Evolutionary conservation across 768 basidiomycete species (phyloP), one percentile per base, ranked within the genome.

Genomic region (Xerocomus potaroensis): DNA sequence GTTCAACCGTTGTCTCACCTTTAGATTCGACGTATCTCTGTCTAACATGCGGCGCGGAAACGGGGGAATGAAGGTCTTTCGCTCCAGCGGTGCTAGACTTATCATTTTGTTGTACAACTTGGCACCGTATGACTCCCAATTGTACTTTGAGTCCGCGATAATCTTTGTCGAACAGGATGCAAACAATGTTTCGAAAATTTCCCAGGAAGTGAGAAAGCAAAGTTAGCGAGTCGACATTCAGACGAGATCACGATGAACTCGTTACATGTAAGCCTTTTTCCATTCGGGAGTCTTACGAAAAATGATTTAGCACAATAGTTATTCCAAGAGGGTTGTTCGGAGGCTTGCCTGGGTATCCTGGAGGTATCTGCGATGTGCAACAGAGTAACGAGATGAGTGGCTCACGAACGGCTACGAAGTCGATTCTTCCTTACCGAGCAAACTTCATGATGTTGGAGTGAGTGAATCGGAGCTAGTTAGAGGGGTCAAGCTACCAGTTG

Each of bases 81-180:
- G n/a, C n/a, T n/a, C n/a, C n/a, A 78, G 3, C 80, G 76, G 59
- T 89, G 89, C 61, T 89, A 79, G 45, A 57, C 87, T 89, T 29
- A 16, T 57, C 49, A 9, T 59, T 29, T 44, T 68, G 66, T 0
- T 63, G 65, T 7, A 14, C 10, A 22, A 15, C 15, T 42, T 42
- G 45, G 66, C 68, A 52, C 29, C 74, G 74, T 45, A 88, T 79
- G 1, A 73, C 73, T 12, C 70, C 69, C 19, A 90, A 82, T 11
- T 73, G 71, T 51, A 78, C 83, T 65, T 89, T 89, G 14, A 91
- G 76, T 8, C 74, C 78, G 2, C 76, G 75, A 57, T 90, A 91
- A 61, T 90, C 79, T 60, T 87, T 90, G 53, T 27, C 23, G 21
- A 16, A 34, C 23, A 31, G 38, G 32, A 32, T 26, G 26, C 32